A percentile compares a stretch with the other conserved stretches of the same genome.
phyloP scores from a whole-genome alignment of 106 monocot species.

The Acorus gramineus region DNA sequence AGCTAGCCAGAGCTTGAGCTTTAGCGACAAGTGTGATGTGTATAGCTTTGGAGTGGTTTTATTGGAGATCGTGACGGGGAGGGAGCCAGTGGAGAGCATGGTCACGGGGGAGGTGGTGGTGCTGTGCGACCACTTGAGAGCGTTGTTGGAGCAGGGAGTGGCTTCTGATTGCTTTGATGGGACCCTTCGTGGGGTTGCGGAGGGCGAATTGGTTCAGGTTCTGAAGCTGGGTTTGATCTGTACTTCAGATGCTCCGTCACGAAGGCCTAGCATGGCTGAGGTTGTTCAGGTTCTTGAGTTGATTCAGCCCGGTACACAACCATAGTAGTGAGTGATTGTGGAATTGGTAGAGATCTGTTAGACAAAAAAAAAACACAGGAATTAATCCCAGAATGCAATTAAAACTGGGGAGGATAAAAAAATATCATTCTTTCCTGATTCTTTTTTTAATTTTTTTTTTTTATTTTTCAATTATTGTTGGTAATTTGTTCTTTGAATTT shows the following conservation, averaged over 20 bases:
- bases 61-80: conserved; percentile 81
- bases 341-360: neutral
- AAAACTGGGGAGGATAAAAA: no score
- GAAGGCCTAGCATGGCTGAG: conserved; percentile 86
- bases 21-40: conserved; percentile 89
- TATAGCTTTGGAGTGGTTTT: conserved; percentile 90
- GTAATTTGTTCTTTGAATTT: conserved; percentile 10
- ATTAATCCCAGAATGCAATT: no score
- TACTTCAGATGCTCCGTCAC: conserved; percentile 46
- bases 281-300: conserved; percentile 94
- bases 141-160: conserved; percentile 54
- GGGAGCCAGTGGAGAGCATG: conserved; percentile 69
- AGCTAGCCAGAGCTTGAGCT: conserved; percentile 65
- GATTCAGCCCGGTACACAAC: conserved; percentile 39
- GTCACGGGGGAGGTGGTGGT: conserved; percentile 50
- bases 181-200: conserved; percentile 41
- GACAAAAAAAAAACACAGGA: no score
- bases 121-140: conserved; percentile 58
- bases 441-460: conserved; percentile 15
- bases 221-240: conserved; percentile 90
- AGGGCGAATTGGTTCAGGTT: conserved; percentile 79
- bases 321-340: neutral
- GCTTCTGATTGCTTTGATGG: conserved; percentile 65
- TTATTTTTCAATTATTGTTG: conserved; percentile 1
- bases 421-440: neutral